phyloP scores from a whole-genome alignment of 1,284 basidiomycete species.

The Malassezia slooffiae region DNA sequence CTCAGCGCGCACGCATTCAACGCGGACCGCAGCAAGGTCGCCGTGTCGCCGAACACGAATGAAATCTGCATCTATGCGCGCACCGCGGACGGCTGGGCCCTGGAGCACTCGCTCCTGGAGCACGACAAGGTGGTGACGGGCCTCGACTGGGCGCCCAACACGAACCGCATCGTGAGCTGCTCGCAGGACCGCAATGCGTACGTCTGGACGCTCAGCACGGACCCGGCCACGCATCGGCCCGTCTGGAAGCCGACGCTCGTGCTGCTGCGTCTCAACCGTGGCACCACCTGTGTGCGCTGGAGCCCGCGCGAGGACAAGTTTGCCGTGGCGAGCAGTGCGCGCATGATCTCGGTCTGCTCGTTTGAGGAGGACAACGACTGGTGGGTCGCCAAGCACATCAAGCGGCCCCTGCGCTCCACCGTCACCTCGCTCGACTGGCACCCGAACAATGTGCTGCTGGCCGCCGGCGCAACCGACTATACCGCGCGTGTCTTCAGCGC shows the following conservation, averaged over 20 bases:
- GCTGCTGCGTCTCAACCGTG: conserved; percentile 82
- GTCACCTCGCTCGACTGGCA: conserved; percentile 94
- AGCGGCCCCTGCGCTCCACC: conserved; percentile 89
- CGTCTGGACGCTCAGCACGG: conserved; percentile 78
- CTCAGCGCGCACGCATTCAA: conserved; percentile 88
- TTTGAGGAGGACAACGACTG: conserved; percentile 63
- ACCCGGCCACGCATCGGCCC: conserved; percentile 52
- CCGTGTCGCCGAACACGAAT: conserved; percentile 79
- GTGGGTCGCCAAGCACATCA: conserved; percentile 96
- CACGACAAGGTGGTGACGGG: conserved; percentile 97
- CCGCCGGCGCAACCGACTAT: conserved; percentile 86
- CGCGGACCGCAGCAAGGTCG: conserved; percentile 75
- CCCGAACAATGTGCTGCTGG: conserved; percentile 88
- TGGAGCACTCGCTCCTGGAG: conserved; percentile 72
- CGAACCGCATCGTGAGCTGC: conserved; percentile 94
- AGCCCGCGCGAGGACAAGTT: conserved; percentile 97
- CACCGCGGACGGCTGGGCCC: conserved; percentile 53
- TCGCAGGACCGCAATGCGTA: conserved; percentile 98
- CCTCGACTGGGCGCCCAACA: conserved; percentile 94
- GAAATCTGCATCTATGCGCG: conserved; percentile 67
- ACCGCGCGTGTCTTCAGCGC: conserved; percentile 96
- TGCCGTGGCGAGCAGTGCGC: conserved; percentile 89
- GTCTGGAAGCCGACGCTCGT: conserved; percentile 97
- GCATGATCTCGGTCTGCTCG: conserved; percentile 42
- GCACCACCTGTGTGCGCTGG: conserved; percentile 91